Percentiles rank a stretch among this genome's conserved stretches.
Conservation (phyloP, 2,329 filamentous ascomycete genomes). For the Aquanectria penicillioides region DNA sequence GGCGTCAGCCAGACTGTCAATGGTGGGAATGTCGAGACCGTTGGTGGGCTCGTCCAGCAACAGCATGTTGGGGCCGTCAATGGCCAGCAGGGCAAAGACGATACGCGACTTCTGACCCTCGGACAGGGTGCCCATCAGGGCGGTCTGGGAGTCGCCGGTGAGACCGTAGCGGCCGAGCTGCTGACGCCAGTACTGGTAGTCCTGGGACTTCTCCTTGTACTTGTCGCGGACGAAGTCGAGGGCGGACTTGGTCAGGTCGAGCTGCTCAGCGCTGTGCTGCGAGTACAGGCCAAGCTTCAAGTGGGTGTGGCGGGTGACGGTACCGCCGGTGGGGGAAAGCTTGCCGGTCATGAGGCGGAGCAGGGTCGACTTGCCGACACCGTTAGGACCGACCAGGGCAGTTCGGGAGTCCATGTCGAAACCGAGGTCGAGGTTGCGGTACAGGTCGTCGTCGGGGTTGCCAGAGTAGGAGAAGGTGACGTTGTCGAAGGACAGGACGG, state of each 20-base stretch:
- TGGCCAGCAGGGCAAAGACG: conserved; percentile 94
- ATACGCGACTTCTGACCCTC: conserved; percentile 99
- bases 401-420: conserved; percentile 99
- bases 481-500: conserved; percentile 94
- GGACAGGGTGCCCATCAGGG: conserved; percentile 96
- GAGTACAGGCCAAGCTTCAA: conserved; percentile 98
- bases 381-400: conserved; percentile 95
- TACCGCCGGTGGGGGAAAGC: conserved; percentile 83
- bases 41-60: conserved; percentile 98
- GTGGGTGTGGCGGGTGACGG: conserved; percentile 92
- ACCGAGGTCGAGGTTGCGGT: conserved; percentile 96
- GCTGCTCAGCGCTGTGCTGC: conserved; percentile 98
- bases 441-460: conserved; percentile 87
- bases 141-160: conserved; percentile 91
- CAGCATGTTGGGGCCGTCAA: conserved; percentile 97
- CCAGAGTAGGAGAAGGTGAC: conserved; percentile 99
- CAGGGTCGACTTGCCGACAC: conserved; percentile 98
- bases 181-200: conserved; percentile 99
- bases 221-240: conserved; percentile 98
- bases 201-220: conserved; percentile 88
- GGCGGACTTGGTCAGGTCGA: conserved; percentile 96
- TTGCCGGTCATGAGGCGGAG: conserved; percentile 97
- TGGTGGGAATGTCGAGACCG: conserved; percentile 98
- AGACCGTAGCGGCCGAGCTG: conserved; percentile 96
- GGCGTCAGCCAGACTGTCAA: conserved; percentile 95